Evolutionary conservation across 345 rosid genomes (phyloP), one percentile per base, ranked within the genome.

Genomic region (Syzygium aqueum): DNA sequence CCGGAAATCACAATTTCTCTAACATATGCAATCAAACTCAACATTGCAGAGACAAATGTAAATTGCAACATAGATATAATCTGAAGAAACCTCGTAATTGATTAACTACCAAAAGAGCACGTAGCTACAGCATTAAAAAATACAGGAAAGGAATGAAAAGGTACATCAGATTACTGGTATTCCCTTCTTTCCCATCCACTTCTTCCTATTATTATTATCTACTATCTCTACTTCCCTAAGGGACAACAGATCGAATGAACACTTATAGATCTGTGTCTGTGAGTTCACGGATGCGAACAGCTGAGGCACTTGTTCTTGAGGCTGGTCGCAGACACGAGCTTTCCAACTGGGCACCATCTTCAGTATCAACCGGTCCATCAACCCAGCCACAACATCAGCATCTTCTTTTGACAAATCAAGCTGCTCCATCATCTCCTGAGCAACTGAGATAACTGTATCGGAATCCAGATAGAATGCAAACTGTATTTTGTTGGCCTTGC

Each of bases 381-480:
- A 87, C 90, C 94, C 97, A 80, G 96, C 93, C 87, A 96, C 94
- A 52, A 90, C 91, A 88, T 92, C 49, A 77, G 92, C 94, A 88
- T 95, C 95, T 88, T 93, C 94, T 78, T 92, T 84, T 52, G 95
- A 90, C 86, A 97, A 92, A 90, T 92, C 93, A 77, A 97, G 92
- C 85, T 96, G 92, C 90, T 96, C 98, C 87, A 93, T 97, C 99
- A 97, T 97, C 93, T 97, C 99, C 91, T 90, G 92, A 40, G 97
- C 93, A 5, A 97, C 93, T 50, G 97, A 94, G 67, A 88, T 86
- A 46, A 95, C 92, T 21, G 99, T 97, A 88, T 97, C 99, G 12
- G 95, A 92, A 84, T 94, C 90, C 49, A 95, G 93, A 87, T 89
- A 95, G 91, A 95, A 97, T 21, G 89, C 80, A 88, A 97, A 97